A percentile compares a stretch with the other conserved stretches of the same genome.
Evolutionary conservation across 306 rosid genomes (phyloP).

Genomic region (Begonia masoniana): DNA sequence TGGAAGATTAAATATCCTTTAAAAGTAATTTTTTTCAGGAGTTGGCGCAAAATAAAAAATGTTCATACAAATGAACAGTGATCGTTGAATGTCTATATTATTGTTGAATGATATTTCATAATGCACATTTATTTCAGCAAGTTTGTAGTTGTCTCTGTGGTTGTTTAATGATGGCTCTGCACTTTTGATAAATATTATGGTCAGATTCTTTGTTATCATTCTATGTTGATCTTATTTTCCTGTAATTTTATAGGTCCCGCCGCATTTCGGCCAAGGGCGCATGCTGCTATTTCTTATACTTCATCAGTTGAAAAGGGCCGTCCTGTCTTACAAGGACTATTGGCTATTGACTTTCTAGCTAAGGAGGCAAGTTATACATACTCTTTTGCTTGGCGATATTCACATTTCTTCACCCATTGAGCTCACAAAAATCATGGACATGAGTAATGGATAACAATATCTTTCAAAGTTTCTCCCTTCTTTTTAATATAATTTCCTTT

Average conservation of each 20-base stretch:
- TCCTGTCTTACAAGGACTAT: constrained; percentile 90
- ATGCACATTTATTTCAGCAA: no score
- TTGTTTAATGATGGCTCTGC: neutral
- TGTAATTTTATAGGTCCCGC: constrained; percentile 76
- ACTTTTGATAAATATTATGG: neutral
- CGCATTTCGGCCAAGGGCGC: constrained; percentile 97
- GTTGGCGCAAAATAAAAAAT: no score
- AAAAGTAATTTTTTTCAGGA: no score
- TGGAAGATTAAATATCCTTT: no score
- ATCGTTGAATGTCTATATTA: no score
- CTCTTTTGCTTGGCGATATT: neutral
- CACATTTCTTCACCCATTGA: no score
- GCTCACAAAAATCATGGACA: no score
- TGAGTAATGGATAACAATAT: no score
- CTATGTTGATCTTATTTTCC: constrained; percentile 9
- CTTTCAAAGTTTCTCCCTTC: constrained; percentile 1
- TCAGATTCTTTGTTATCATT: neutral
- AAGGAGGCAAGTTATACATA: constrained; percentile 58
- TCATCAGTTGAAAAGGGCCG: constrained; percentile 86
- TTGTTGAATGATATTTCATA: no score
- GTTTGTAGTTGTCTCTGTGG: no score
- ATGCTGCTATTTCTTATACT: constrained; percentile 59
- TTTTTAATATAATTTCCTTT: constrained; percentile 3
- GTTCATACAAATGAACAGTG: no score
- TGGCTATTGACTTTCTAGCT: constrained; percentile 88